Evolutionary conservation across 805 yeast genomes (phyloP).

Genomic region (Suhomyces sp.): DNA sequence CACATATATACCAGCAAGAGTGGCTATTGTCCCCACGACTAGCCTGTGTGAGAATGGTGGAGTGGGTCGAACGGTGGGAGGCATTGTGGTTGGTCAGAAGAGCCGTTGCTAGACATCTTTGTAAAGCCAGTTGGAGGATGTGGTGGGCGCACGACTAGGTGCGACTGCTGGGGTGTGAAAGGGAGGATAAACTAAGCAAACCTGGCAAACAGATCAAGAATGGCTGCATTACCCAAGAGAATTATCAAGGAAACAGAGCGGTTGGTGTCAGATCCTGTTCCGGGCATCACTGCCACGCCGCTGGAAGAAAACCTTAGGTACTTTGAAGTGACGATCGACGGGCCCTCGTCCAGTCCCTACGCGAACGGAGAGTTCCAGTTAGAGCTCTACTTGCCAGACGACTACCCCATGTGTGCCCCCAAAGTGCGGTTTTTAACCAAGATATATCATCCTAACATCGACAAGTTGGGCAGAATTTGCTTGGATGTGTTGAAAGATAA

Average conservation of each 20-base stretch:
- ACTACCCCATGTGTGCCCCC: slow-evolving; percentile 97
- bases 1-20: slow-evolving; percentile 31
- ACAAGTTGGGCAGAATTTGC: slow-evolving; percentile 91
- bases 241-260: slow-evolving; percentile 96
- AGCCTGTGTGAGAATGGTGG: slow-evolving; percentile 34
- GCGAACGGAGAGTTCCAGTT: slow-evolving; percentile 76
- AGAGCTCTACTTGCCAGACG: slow-evolving; percentile 90
- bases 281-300: slow-evolving; percentile 91
- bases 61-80: slow-evolving; percentile 22
- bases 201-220: slow-evolving; percentile 11
- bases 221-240: slow-evolving; percentile 79
- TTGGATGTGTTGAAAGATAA: slow-evolving; percentile 90
- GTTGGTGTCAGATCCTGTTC: slow-evolving; percentile 89
- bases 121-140: neutral
- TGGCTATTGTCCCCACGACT: slow-evolving; percentile 37
- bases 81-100: slow-evolving; percentile 10
- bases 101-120: neutral
- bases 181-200: neutral
- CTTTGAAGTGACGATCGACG: slow-evolving; percentile 87
- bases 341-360: slow-evolving; percentile 89
- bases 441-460: slow-evolving; percentile 96
- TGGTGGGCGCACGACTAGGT: neutral
- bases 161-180: neutral
- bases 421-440: slow-evolving; percentile 90
- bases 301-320: slow-evolving; percentile 92